phyloP scores from a whole-genome alignment of 2,329 filamentous ascomycete genomes.

The Albifimbria verrucaria region DNA sequence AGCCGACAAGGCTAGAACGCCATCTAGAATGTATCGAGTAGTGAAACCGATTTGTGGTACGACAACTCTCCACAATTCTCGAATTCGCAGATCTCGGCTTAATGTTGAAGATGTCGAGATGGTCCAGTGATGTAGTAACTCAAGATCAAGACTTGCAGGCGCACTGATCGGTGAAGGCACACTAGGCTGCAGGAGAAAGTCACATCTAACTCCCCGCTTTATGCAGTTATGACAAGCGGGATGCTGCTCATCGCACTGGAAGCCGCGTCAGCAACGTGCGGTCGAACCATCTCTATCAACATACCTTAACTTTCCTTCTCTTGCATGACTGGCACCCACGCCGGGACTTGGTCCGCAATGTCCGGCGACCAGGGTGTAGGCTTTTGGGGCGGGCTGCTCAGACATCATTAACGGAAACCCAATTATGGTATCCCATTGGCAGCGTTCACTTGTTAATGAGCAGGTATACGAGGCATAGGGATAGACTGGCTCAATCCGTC shows the following conservation, averaged over 20 bases:
- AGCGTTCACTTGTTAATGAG: not conserved
- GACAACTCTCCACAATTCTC: constrained; percentile 32
- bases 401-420: not conserved
- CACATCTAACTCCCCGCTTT: constrained; percentile 23
- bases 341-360: constrained; percentile 9
- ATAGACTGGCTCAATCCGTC: not conserved
- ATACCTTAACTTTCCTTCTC: constrained; percentile 16
- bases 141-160: constrained; percentile 24
- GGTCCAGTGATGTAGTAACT: constrained; percentile 37
- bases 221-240: constrained; percentile 22
- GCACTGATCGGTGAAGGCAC: not conserved
- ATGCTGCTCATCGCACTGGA: constrained; percentile 23
- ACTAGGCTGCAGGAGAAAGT: constrained; percentile 14
- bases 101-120: constrained; percentile 34
- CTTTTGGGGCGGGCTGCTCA: not conserved
- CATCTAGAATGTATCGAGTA: constrained; percentile 32
- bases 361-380: not conserved
- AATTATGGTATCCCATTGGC: not conserved
- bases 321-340: constrained; percentile 16
- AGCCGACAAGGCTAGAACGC: constrained; percentile 33
- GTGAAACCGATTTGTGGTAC: constrained; percentile 33
- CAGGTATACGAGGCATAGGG: not conserved
- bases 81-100: constrained; percentile 25
- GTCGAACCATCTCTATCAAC: not conserved
- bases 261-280: not conserved